Conservation (phyloP, 352 stramenopile species). For the Globisporangium cystogenes region DNA sequence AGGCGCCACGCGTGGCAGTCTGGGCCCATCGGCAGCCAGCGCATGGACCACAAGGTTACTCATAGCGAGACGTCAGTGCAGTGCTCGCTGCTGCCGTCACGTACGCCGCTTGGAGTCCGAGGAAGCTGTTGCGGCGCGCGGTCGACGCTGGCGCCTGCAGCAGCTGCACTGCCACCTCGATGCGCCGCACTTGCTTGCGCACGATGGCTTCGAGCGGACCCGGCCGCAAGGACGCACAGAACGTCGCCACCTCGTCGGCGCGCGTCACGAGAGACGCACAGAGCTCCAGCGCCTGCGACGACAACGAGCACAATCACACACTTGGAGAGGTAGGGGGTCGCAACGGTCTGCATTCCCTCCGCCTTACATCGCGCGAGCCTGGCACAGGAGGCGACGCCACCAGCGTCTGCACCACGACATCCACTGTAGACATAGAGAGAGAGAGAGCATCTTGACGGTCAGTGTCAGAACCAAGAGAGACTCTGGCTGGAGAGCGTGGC, state of each 20-base stretch:
- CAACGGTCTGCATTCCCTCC: not conserved
- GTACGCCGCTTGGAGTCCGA: conserved; percentile 3
- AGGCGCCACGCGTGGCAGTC: conserved; percentile 4
- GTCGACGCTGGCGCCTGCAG: conserved; percentile 13
- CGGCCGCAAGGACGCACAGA: conserved; percentile 29
- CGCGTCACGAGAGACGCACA: conserved; percentile 31
- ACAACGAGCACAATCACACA: not conserved
- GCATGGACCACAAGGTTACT: not conserved
- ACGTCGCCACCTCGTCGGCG: conserved; percentile 37
- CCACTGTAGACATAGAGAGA: conserved; percentile 9
- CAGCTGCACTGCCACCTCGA: conserved; percentile 25
- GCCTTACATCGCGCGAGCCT: conserved; percentile 4
- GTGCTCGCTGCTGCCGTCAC: not conserved
- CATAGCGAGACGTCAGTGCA: not conserved
- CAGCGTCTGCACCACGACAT: conserved; percentile 9
- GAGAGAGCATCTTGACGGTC: not conserved
- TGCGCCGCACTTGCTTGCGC: conserved; percentile 30
- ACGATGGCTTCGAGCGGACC: conserved; percentile 47
- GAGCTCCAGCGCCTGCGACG: conserved; percentile 20
- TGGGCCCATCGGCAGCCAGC: not conserved
- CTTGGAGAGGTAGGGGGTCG: not conserved
- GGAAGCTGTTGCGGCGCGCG: conserved; percentile 1
- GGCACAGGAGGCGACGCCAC: conserved; percentile 5
- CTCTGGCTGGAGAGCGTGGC: not conserved
- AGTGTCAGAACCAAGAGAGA: not conserved